Evolutionary conservation across 2,329 filamentous ascomycete species (phyloP).

Genomic region (Xylaria sp.): DNA sequence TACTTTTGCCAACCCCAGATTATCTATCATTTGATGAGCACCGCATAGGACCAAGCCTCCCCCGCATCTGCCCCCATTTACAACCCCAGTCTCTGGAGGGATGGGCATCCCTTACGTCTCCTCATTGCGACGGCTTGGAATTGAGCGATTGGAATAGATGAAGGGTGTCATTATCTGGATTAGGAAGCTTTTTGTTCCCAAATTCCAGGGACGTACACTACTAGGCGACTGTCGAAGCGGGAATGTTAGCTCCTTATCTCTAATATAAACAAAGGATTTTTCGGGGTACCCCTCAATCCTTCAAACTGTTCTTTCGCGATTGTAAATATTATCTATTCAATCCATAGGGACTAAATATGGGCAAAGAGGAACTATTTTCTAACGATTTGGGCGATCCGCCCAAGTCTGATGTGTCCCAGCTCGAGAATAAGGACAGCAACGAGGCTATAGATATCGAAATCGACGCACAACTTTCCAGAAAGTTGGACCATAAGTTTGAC

Average conservation of each 20-base stretch:
- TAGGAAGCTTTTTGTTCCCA: background rate
- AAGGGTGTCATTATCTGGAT: background rate
- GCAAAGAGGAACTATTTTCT: slow-evolving; percentile 9
- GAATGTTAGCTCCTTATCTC: background rate
- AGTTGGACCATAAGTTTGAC: slow-evolving; percentile 42
- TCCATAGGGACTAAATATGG: slow-evolving; percentile 17
- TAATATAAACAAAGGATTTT: background rate
- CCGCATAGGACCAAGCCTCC: slow-evolving; percentile 7
- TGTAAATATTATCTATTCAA: background rate
- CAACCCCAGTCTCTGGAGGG: background rate
- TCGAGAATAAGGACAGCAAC: slow-evolving; percentile 24
- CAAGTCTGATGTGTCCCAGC: slow-evolving; percentile 28
- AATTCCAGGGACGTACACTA: background rate
- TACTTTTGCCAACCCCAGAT: background rate
- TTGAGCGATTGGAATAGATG: background rate
- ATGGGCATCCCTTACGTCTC: too few species aligned
- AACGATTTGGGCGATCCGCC: slow-evolving; percentile 21
- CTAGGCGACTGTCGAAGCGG: background rate
- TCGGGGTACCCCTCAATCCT: background rate
- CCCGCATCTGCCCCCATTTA: slow-evolving; percentile 16
- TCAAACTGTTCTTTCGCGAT: background rate
- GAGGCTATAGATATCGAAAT: slow-evolving; percentile 3
- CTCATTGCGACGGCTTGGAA: background rate
- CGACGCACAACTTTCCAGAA: slow-evolving; percentile 32
- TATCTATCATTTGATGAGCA: background rate